Conservation (phyloP, 108 stramenopile genomes). For the Cyclotella sp. region DNA sequence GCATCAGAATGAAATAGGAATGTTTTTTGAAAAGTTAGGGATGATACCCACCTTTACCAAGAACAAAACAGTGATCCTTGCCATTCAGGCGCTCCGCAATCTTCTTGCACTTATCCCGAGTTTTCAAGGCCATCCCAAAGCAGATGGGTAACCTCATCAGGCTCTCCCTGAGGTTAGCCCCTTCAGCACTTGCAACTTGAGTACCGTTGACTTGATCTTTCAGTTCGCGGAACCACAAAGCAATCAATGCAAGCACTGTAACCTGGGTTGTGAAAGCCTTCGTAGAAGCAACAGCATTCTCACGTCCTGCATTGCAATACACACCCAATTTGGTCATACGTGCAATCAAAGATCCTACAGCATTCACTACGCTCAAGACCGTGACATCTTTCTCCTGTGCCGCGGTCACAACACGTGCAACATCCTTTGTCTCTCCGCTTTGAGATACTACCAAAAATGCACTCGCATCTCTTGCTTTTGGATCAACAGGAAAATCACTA, state of each 20-base stretch:
- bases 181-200: slow-evolving; percentile 52
- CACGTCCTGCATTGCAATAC: slow-evolving; percentile 98
- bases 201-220: slow-evolving; percentile 75
- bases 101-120: slow-evolving; percentile 82
- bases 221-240: slow-evolving; percentile 94
- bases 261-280: slow-evolving; percentile 99
- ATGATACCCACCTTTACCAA: slow-evolving; percentile 73
- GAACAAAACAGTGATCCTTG: slow-evolving; percentile 96
- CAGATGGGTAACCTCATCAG: slow-evolving; percentile 97
- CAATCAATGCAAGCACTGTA: slow-evolving; percentile 94
- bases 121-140: slow-evolving; percentile 98
- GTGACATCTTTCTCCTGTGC: slow-evolving; percentile 90
- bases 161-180: slow-evolving; percentile 77
- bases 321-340: slow-evolving; percentile 97
- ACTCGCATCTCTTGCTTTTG: slow-evolving; percentile 50
- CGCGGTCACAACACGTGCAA: slow-evolving; percentile 84
- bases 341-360: slow-evolving; percentile 97
- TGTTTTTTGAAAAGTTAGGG: no score
- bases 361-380: slow-evolving; percentile 94
- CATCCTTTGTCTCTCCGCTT: slow-evolving; percentile 99
- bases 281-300: slow-evolving; percentile 99
- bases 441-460: slow-evolving; percentile 96
- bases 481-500: slow-evolving; percentile 82
- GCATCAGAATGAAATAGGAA: no score
- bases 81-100: slow-evolving; percentile 83